Evolutionary conservation across 768 basidiomycete genomes (phyloP), one percentile per base, ranked within the genome.

Genomic region (Rhizopogon sp.): DNA sequence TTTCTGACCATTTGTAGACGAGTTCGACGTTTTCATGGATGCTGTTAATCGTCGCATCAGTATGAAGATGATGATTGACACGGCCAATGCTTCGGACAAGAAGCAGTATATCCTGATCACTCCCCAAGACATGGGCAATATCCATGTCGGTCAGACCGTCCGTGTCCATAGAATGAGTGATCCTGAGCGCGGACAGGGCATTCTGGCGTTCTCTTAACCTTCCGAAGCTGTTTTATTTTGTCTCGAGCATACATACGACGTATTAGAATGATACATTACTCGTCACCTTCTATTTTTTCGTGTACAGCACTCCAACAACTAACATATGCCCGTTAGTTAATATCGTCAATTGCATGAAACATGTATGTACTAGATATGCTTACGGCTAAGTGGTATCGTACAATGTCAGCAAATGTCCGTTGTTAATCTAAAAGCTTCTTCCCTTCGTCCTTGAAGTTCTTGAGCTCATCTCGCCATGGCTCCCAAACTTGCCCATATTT

Each of bases 11-110:
- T 8, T 2, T 29, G 6, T 14, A 85, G 97, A 99, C 64, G 97
- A 99, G 68, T 99, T 97, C 66, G 96, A 98, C 62, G 96, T 98
- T 10, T 98, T 96, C 76, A 93, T 98, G 91, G 93, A 95, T 66
- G 90, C 90, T 22, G 85, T 93, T 56, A 93, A 92, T 68, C 84
- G 97, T 17, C 85, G 87, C 45, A 88, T 96, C 64, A 90, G 90
- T 57, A 97, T 96, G 87, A 90, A 84, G 70, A 93, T 96, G 90
- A 89, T 98, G 83, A 90, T 95, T 59, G 92, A 94, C 28, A 91
- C 90, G 2, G 95, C 95, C 7, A 92, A 90, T 62, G 79, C 82
- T 8, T 88, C 88, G 6, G 85, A 93, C 68, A 84, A 85, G 72
- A 93, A 91, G 63, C 96, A 98, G 69, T 96, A 93, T 65, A 84